Percentiles rank a stretch among this genome's conserved stretches.
Conservation (phyloP, 225 moss, liverwort and hornwort genomes). For the Anthoceros angustus region DNA sequence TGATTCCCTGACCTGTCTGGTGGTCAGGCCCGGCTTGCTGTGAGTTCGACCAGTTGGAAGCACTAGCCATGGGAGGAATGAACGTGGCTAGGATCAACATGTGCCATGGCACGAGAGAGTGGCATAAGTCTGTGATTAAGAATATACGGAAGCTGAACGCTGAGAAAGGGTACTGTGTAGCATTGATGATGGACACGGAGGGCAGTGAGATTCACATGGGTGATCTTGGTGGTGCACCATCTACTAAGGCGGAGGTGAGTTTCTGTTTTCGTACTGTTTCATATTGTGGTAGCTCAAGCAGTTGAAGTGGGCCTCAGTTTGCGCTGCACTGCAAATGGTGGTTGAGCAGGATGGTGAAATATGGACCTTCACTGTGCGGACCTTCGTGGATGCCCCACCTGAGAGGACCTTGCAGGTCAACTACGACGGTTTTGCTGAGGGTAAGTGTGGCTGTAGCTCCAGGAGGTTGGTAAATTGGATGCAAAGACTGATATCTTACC, state of each 20-base stretch:
- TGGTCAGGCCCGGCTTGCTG: constrained; percentile 24
- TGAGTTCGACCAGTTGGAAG: constrained; percentile 45
- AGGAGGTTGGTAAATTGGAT: neutral
- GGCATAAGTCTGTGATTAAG: constrained; percentile 43
- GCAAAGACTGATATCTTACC: neutral
- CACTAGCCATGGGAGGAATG: constrained; percentile 51
- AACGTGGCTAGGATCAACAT: constrained; percentile 63
- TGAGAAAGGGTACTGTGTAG: constrained; percentile 37
- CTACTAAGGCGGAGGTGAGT: constrained; percentile 20
- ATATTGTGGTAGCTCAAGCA: neutral
- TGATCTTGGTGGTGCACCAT: constrained; percentile 20
- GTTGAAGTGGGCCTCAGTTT: too few species aligned
- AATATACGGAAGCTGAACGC: constrained; percentile 38
- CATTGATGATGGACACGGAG: constrained; percentile 75
- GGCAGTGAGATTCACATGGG: constrained; percentile 41
- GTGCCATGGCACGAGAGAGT: constrained; percentile 51
- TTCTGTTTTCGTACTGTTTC: neutral
- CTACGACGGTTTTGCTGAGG: constrained; percentile 76
- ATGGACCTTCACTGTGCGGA: constrained; percentile 67
- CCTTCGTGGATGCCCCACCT: constrained; percentile 37
- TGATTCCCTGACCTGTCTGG: neutral
- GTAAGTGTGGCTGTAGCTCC: constrained; percentile 12
- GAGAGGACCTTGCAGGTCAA: constrained; percentile 44
- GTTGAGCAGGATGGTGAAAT: constrained; percentile 53
- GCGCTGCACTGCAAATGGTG: neutral